A percentile compares a stretch with the other conserved stretches of the same genome.
phyloP scores from a whole-genome alignment of 495 filamentous ascomycete genomes.

The Platismatia glauca region DNA sequence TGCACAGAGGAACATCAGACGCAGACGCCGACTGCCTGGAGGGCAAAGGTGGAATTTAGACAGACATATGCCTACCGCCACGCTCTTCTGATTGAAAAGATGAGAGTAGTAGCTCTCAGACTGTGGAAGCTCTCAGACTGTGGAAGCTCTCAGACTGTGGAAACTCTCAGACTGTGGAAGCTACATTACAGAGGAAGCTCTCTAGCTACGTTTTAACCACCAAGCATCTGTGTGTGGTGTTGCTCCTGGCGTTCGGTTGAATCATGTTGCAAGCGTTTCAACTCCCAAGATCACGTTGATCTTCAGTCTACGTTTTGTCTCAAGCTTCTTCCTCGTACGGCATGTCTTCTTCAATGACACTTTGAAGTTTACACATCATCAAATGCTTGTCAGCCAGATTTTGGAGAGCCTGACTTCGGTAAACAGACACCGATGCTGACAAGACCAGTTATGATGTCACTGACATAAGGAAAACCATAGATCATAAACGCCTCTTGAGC shows the following conservation, averaged over 20 bases:
- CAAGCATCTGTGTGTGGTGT: background rate
- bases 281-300: background rate
- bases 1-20: background rate
- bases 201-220: background rate
- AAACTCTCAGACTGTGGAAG: background rate
- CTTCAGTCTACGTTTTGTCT: background rate
- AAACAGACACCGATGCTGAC: background rate
- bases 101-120: background rate
- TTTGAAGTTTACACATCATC: background rate
- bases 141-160: background rate
- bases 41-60: background rate
- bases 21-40: background rate
- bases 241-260: background rate
- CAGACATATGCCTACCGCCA: background rate
- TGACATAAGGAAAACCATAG: background rate
- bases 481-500: conserved; percentile 3
- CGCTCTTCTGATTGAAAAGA: background rate
- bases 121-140: background rate
- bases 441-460: background rate
- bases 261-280: background rate
- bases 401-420: background rate
- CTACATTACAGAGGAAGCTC: background rate
- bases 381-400: background rate
- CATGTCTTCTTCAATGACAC: background rate
- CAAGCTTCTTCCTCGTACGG: background rate